Conservation (phyloP, 139 green algal species). For the Zygnema circumcarinatum region DNA sequence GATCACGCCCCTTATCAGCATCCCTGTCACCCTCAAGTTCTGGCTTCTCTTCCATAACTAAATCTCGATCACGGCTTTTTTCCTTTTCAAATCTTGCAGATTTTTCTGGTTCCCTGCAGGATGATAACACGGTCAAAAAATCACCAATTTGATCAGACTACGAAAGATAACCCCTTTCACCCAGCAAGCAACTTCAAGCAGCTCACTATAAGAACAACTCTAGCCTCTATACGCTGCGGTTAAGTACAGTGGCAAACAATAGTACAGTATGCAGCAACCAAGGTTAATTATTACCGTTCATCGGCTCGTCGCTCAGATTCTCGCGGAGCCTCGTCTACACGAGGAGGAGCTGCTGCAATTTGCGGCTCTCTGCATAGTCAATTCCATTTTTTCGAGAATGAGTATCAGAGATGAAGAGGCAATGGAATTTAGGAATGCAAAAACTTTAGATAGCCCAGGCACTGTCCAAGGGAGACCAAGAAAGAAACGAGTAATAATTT, state of each 20-base stretch:
- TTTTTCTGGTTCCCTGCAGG: background rate
- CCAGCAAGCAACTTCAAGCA: background rate
- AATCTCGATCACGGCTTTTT: background rate
- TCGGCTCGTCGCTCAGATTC: background rate
- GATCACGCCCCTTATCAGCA: background rate
- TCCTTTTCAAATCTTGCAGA: background rate
- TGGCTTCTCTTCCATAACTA: constrained; percentile 29
- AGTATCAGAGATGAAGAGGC: too few relatives aligned
- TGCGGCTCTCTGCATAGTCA: background rate
- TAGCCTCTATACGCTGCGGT: too few relatives aligned
- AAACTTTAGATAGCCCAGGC: too few relatives aligned
- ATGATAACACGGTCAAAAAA: background rate
- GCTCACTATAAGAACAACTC: too few relatives aligned
- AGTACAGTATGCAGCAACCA: too few relatives aligned
- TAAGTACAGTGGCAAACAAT: too few relatives aligned
- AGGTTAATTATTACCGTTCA: too few relatives aligned
- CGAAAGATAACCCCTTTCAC: background rate
- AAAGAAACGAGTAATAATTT: too few relatives aligned
- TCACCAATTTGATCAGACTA: background rate
- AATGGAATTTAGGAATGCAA: too few relatives aligned
- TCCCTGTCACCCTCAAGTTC: constrained; percentile 1
- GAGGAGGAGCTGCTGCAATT: background rate
- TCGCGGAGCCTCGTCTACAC: background rate
- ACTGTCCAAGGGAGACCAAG: too few relatives aligned
- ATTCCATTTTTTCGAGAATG: too few relatives aligned